Evolutionary conservation across 176 grass and related monocot species (phyloP), one percentile per base, ranked within the genome.

Genomic region (Oryza nivara): DNA sequence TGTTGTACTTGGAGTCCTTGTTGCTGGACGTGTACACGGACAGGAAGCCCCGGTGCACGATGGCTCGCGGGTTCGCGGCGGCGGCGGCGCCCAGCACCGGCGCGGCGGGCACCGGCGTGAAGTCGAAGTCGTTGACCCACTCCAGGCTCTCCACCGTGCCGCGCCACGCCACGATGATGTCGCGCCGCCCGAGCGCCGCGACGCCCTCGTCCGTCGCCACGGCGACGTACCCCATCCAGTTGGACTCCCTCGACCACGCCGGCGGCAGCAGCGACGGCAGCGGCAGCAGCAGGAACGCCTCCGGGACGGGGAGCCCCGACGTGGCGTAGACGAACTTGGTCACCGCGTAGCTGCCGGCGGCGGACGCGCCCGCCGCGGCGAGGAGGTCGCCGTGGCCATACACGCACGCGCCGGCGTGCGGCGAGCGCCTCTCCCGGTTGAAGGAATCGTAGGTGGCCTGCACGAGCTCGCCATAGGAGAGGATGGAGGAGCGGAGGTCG

Each of bases 161-260:
- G 32, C 96, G 88, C 96, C 93, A 98, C 8, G 87, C 91, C 19
- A 98, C 82, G 52, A 98, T 30, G 77, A 98, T 89, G 84, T 98
- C 96, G 43, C 96, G 90, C 65, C 96, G 14, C 4, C 96, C 96
- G 0, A 98, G 85, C 75, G 73, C 83, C 11, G 80, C 86, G 70
- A 80, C 89, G 68, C 91, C 96, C 38, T 85, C 72, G 75, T 98
- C 93, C 0, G 96, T 98, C 41, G 96, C 89, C 35, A 98, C 91
- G 6, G 96, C 96, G 32, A 98, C 84, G 70, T 88, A 98, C 0
- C 96, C 93, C 70, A 98, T 98, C 91, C 93, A 98, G 75, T 98
- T 99, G 15, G 91, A 94, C 75, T 89, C 88, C 79, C 79, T 72
- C 83, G 80, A 54, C 89, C 96, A 94, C 23, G 86, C 64, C 40